Conservation (phyloP, 768 basidiomycete species). For the Austroboletus festivus region DNA sequence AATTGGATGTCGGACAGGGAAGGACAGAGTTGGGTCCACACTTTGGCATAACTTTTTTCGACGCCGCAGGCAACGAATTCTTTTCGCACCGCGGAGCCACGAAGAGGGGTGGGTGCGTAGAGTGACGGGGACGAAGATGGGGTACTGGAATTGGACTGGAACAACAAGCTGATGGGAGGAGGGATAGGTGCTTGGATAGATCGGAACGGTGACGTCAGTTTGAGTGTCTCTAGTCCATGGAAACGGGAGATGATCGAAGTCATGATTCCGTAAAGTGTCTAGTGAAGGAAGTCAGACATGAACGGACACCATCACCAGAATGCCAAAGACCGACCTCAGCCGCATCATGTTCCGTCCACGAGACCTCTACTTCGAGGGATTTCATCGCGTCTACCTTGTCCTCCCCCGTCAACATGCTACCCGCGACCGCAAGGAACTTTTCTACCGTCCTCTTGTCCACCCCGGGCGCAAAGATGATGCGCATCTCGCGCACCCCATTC, state of each 20-base stretch:
- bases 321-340: constrained; percentile 21
- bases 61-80: constrained; percentile 29
- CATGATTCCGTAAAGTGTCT: constrained; percentile 30
- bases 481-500: constrained; percentile 28
- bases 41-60: constrained; percentile 27
- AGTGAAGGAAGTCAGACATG: too few species aligned
- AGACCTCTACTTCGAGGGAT: constrained; percentile 28
- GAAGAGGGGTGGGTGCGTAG: not conserved
- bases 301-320: not conserved
- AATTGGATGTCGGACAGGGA: constrained; percentile 29
- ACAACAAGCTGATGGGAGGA: not conserved
- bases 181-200: constrained; percentile 22
- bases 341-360: constrained; percentile 27
- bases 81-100: constrained; percentile 5
- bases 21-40: constrained; percentile 29
- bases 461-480: constrained; percentile 28
- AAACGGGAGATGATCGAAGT: constrained; percentile 33
- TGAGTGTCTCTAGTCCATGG: constrained; percentile 26
- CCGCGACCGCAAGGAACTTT: constrained; percentile 28
- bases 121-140: not conserved
- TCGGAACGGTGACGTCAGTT: constrained; percentile 32
- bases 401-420: constrained; percentile 18
- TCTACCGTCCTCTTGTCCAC: constrained; percentile 34
- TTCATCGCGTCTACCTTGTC: constrained; percentile 12
- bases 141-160: constrained; percentile 2